Percentiles rank a stretch among this genome's conserved stretches.
Conservation (phyloP, 176 grass and related monocot genomes). For the sorghum (Sorghum bicolor) region Sorghum_bicolor_NCBIv3 NC_012877.2:2867001-2867500, state of each 20-base stretch:
- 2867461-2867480: constrained; percentile 77
- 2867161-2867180: neutral
- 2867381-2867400: constrained; percentile 57
- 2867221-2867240: constrained; percentile 65
- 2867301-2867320: constrained; percentile 85
- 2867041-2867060: constrained; percentile 19
- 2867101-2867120: constrained; percentile 31
- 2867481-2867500: constrained; percentile 63
- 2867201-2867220: constrained; percentile 48
- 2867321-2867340: constrained; percentile 57
- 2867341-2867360: constrained; percentile 58
- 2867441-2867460: constrained; percentile 87
- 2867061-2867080: constrained; percentile 23
- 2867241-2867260: constrained; percentile 76
- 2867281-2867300: constrained; percentile 34
- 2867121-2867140: constrained; percentile 65
- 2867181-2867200: constrained; percentile 39
- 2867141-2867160: constrained; percentile 26
- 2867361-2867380: constrained; percentile 77
- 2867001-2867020: constrained; percentile 13
- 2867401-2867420: constrained; percentile 69
- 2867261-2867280: constrained; percentile 64
- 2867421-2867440: constrained; percentile 72
- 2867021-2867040: constrained; percentile 39
- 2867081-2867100: constrained; percentile 40